phyloP scores from a whole-genome alignment of 164 flowering plant species.

The Nelumbo lutea region DNA sequence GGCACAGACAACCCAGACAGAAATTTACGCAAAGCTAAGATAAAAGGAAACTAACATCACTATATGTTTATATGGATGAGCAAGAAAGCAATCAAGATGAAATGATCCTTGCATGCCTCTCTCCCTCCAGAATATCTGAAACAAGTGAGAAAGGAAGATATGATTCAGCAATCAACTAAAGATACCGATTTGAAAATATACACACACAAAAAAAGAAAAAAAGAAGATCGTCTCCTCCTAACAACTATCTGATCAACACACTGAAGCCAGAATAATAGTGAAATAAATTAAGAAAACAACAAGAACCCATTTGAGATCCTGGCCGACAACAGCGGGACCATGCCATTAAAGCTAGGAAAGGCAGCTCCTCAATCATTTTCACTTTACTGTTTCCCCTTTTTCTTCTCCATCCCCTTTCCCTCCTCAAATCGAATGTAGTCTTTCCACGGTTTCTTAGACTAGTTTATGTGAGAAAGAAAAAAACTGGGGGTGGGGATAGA shows the following conservation, averaged over 20 bases:
- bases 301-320: conserved; percentile 4
- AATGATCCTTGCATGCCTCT: neutral
- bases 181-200: too few relatives aligned
- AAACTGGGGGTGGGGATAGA: neutral
- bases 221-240: neutral
- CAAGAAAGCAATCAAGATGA: neutral
- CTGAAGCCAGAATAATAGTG: neutral
- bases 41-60: neutral
- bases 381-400: neutral
- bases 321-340: neutral
- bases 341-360: neutral
- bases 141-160: too few relatives aligned
- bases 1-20: neutral
- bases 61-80: neutral
- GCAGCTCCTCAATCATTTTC: neutral
- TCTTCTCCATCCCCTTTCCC: too few relatives aligned
- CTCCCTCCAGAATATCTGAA: neutral
- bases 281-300: neutral
- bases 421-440: too few relatives aligned
- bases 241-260: neutral
- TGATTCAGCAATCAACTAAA: too few relatives aligned
- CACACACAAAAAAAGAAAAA: neutral
- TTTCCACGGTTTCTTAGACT: neutral
- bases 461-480: neutral
- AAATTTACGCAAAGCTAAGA: neutral